phyloP scores from a whole-genome alignment of 306 rosid species.

The Rubus idaeus region DNA sequence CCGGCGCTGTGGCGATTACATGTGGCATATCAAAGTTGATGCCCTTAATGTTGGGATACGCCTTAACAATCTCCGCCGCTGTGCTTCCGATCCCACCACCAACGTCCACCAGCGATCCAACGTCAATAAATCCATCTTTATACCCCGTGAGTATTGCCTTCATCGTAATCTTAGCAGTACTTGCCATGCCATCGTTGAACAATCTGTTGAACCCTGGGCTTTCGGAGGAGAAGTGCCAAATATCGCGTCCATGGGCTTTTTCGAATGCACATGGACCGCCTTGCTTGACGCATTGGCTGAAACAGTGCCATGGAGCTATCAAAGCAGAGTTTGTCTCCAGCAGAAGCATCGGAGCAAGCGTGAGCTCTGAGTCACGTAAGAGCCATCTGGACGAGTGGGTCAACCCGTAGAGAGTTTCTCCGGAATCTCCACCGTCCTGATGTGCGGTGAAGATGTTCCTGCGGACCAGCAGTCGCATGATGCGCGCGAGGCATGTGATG shows the following conservation, averaged over 20 bases:
- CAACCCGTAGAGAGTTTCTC: conserved; percentile 25
- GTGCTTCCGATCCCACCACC: conserved; percentile 41
- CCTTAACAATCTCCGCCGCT: conserved; percentile 26
- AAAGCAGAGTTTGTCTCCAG: conserved; percentile 22
- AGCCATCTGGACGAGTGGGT: conserved; percentile 34
- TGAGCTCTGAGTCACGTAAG: conserved; percentile 17
- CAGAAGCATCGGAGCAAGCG: conserved; percentile 25
- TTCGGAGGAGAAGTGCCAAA: conserved; percentile 33
- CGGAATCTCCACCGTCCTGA: conserved; percentile 4
- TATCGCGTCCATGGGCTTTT: conserved; percentile 29
- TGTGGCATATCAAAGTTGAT: conserved; percentile 46
- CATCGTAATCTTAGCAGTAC: conserved; percentile 21
- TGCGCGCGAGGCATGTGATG: conserved; percentile 33
- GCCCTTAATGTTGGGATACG: conserved; percentile 32
- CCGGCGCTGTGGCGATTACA: conserved; percentile 31
- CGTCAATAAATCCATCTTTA: conserved; percentile 19
- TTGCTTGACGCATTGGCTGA: conserved; percentile 28
- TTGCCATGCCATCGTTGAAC: conserved; percentile 42
- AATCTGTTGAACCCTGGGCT: conserved; percentile 29
- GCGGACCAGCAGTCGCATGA: conserved; percentile 38
- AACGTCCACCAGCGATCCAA: conserved; percentile 35
- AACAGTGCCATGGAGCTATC: conserved; percentile 32
- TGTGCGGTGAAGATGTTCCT: conserved; percentile 30
- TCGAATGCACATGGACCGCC: conserved; percentile 23
- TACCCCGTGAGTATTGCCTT: conserved; percentile 13